Percentiles rank a stretch among this genome's conserved stretches.
phyloP scores from a whole-genome alignment of 2,329 filamentous ascomycete genomes.

The Botryotinia convoluta region DNA sequence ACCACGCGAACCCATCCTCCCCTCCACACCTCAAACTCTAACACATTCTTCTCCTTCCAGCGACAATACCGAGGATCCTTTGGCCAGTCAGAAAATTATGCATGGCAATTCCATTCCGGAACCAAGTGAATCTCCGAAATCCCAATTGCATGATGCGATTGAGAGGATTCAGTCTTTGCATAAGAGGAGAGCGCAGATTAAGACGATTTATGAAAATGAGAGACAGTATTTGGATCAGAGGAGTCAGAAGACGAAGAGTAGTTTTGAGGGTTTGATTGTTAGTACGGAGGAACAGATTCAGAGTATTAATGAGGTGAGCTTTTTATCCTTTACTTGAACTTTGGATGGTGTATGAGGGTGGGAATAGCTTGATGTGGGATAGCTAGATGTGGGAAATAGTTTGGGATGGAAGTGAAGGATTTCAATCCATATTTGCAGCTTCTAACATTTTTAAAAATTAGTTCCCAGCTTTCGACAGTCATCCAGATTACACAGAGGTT shows the following conservation, averaged over 20 bases:
- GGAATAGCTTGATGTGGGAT: neutral
- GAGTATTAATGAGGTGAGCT: conserved; percentile 19
- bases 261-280: conserved; percentile 20
- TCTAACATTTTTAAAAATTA: neutral
- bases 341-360: neutral
- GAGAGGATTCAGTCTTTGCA: conserved; percentile 19
- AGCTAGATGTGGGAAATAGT: no score
- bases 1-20: conserved; percentile 3
- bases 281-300: conserved; percentile 23
- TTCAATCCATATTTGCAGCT: neutral
- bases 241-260: conserved; percentile 20
- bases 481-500: conserved; percentile 21
- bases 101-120: conserved; percentile 15
- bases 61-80: conserved; percentile 11
- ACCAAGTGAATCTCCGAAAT: conserved; percentile 14
- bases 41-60: conserved; percentile 3
- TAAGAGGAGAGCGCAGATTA: conserved; percentile 13
- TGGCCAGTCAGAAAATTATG: conserved; percentile 12
- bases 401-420: neutral
- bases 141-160: conserved; percentile 19
- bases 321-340: neutral
- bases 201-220: conserved; percentile 20
- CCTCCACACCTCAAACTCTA: conserved; percentile 12
- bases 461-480: conserved; percentile 21
- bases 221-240: conserved; percentile 16